Evolutionary conservation across 106 monocot genomes (phyloP).

Genomic region (Dioscorea dumetorum): DNA sequence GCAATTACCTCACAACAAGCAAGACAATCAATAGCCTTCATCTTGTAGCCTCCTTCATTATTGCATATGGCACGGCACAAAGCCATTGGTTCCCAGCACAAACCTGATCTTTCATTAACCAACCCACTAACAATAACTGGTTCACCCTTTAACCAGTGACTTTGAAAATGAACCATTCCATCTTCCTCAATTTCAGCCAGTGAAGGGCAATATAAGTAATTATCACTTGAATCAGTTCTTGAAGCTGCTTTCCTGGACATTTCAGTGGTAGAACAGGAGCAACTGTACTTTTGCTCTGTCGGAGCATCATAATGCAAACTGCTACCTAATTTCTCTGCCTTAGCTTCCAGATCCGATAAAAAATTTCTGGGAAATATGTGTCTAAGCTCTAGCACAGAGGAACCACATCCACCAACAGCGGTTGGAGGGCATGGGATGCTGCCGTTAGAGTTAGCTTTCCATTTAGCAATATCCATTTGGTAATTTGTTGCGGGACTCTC

Average conservation of each 20-base stretch:
- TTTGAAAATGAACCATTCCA: constrained; percentile 51
- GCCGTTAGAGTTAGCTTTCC: constrained; percentile 34
- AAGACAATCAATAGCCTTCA: constrained; percentile 70
- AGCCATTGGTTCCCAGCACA: constrained; percentile 66
- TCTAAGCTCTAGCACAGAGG: constrained; percentile 34
- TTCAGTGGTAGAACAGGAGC: constrained; percentile 8
- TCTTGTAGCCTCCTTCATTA: constrained; percentile 18
- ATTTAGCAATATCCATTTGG: constrained; percentile 8
- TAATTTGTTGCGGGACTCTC: not conserved
- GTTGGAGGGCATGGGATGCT: constrained; percentile 50
- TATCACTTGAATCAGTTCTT: constrained; percentile 41
- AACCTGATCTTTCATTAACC: constrained; percentile 25
- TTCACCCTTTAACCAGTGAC: constrained; percentile 60
- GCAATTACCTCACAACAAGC: constrained; percentile 58
- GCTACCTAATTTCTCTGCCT: constrained; percentile 24
- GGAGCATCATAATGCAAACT: not conserved
- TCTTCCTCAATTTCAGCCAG: constrained; percentile 18
- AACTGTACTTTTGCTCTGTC: constrained; percentile 12
- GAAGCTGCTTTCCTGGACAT: constrained; percentile 53
- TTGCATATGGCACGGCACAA: constrained; percentile 39
- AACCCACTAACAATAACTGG: constrained; percentile 68
- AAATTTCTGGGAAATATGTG: constrained; percentile 23
- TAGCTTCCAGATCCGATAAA: constrained; percentile 20
- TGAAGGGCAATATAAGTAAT: constrained; percentile 58
- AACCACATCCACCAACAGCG: constrained; percentile 59